Percentiles rank a stretch among this genome's conserved stretches.
Conservation (phyloP, 208 protist species). For the Trypanosoma vivax region DNA sequence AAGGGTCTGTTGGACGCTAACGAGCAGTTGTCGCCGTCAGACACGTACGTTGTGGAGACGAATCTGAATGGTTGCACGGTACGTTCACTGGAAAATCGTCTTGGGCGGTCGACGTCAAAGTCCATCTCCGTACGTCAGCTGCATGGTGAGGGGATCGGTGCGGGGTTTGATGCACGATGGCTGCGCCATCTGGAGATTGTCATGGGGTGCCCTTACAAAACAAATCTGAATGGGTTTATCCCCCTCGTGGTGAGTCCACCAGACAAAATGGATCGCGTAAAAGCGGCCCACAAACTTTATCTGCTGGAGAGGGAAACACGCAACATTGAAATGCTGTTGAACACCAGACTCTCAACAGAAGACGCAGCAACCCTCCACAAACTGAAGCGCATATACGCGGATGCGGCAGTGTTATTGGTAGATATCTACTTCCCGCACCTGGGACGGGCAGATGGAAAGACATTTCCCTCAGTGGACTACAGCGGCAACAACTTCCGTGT, state of each 20-base stretch:
- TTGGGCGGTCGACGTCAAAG: conserved; percentile 47
- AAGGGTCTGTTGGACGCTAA: conserved; percentile 22
- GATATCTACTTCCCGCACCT: conserved; percentile 70
- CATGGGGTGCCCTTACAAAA: conserved; percentile 44
- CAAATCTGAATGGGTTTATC: conserved; percentile 26
- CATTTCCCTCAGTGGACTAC: conserved; percentile 21
- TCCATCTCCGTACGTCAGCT: conserved; percentile 43
- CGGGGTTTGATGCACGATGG: conserved; percentile 10
- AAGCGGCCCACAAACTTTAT: conserved; percentile 64
- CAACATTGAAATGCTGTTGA: conserved; percentile 24
- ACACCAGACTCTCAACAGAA: not conserved
- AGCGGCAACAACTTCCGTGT: conserved; percentile 34
- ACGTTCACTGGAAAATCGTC: conserved; percentile 50
- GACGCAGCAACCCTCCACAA: conserved; percentile 4
- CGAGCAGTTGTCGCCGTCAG: conserved; percentile 39
- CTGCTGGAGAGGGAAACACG: conserved; percentile 37
- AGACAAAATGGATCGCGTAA: conserved; percentile 83
- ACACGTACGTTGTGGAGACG: conserved; percentile 77
- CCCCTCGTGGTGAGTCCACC: conserved; percentile 60
- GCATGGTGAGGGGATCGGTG: conserved; percentile 9
- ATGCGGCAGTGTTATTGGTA: conserved; percentile 31
- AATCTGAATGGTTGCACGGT: conserved; percentile 73
- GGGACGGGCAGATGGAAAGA: not conserved
- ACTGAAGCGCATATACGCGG: conserved; percentile 29
- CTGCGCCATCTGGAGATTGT: conserved; percentile 31